Evolutionary conservation across 139 green algal genomes (phyloP).

Genomic region (Trebouxia sp.): DNA sequence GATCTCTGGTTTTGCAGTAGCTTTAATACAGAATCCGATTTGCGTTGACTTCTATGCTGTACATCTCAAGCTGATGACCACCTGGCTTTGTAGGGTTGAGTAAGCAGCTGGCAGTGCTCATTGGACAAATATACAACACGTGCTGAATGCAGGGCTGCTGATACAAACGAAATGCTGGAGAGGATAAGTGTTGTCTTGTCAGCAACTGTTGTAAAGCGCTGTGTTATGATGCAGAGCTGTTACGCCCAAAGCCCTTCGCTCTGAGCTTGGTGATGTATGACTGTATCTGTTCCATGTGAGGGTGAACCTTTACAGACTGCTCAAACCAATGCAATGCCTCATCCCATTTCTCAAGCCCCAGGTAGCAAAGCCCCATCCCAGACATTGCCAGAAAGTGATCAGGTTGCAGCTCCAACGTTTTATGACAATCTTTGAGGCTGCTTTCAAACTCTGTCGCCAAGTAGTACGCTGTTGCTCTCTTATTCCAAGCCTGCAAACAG

Average conservation of each 20-base stretch:
- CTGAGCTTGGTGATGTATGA: conserved; percentile 4
- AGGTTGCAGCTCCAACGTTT: conserved; percentile 6
- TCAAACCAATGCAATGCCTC: conserved; percentile 22
- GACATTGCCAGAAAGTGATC: conserved; percentile 25
- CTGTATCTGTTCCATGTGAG: conserved; percentile 27
- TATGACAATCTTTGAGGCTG: conserved; percentile 6
- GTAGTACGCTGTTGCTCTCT: conserved; percentile 5
- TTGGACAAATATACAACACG: too few relatives aligned
- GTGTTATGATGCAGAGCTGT: neutral
- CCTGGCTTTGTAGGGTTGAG: too few relatives aligned
- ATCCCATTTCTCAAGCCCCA: neutral
- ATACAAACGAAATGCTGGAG: too few relatives aligned
- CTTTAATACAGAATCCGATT: too few relatives aligned
- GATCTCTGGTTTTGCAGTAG: too few relatives aligned
- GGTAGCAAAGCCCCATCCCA: conserved; percentile 23
- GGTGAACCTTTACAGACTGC: conserved; percentile 7
- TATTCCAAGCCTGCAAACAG: neutral
- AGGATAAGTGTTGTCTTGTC: too few relatives aligned
- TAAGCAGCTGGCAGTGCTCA: too few relatives aligned
- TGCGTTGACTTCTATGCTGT: too few relatives aligned
- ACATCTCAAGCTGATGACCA: too few relatives aligned
- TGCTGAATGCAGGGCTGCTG: too few relatives aligned
- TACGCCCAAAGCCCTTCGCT: neutral
- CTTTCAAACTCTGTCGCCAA: neutral
- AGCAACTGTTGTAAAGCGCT: too few relatives aligned